Evolutionary conservation across 192 early-diverging fungal genomes (phyloP).

Genomic region (Funneliformis mosseae): DNA sequence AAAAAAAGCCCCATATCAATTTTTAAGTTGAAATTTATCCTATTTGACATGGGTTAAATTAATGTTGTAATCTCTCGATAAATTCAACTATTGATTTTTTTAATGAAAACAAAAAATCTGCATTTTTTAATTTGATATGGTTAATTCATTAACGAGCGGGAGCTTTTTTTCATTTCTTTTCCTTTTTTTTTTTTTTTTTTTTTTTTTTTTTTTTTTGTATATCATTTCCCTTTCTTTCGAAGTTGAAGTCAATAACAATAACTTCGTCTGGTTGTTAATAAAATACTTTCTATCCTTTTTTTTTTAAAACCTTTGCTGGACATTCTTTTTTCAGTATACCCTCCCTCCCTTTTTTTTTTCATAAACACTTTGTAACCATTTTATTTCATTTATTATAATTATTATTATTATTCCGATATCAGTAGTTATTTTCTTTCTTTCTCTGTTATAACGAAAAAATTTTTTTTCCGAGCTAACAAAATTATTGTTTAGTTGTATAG

Average conservation of each 20-base stretch:
- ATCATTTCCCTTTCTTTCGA: background rate
- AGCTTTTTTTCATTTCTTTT: background rate
- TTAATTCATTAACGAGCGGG: background rate
- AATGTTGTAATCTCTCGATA: background rate
- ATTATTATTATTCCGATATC: background rate
- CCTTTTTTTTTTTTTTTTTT: background rate
- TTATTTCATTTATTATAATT: background rate
- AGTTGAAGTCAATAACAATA: background rate
- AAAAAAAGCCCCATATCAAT: background rate
- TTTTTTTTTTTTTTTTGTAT: background rate
- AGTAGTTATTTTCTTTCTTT: no score
- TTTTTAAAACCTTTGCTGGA: background rate
- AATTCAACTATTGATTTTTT: background rate
- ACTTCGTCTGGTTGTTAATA: conserved; percentile 26
- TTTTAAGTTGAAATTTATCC: background rate
- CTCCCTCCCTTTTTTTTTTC: background rate
- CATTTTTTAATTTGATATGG: background rate
- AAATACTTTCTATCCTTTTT: background rate
- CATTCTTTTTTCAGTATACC: background rate
- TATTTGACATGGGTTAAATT: background rate
- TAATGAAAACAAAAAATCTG: background rate
- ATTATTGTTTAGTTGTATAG: no score
- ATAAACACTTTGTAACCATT: background rate
- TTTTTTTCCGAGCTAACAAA: no score
- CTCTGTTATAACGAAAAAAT: no score